A percentile compares a stretch with the other conserved stretches of the same genome.
Conservation (phyloP, 495 filamentous ascomycete species). For the Clohesyomyces aquaticus region DNA sequence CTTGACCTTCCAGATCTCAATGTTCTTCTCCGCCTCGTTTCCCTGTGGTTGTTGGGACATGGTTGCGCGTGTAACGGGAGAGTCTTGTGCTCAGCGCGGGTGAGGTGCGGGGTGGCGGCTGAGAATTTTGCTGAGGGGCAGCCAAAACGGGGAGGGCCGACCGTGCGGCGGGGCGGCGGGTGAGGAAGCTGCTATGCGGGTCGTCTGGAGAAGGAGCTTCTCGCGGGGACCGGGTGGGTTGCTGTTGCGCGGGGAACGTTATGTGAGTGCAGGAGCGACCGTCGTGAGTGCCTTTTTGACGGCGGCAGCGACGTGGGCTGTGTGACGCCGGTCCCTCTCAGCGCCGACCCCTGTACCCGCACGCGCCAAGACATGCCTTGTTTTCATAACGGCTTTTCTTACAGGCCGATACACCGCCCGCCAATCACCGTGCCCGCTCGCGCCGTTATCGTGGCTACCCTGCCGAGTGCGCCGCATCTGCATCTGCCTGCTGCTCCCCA, state of each 20-base stretch:
- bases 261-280: background rate
- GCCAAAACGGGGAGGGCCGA: conserved; percentile 17
- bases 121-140: conserved; percentile 32
- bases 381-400: background rate
- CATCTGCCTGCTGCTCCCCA: background rate
- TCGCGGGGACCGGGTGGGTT: too few species aligned
- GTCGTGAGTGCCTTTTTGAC: background rate
- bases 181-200: conserved; percentile 8
- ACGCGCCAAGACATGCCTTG: background rate
- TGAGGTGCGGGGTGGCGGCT: conserved; percentile 8
- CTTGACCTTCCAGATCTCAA: conserved; percentile 92
- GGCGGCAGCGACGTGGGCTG: background rate
- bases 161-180: conserved; percentile 19
- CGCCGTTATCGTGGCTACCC: conserved; percentile 4
- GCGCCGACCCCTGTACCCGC: background rate
- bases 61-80: conserved; percentile 54
- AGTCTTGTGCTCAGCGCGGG: conserved; percentile 1
- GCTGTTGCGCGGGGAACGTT: background rate
- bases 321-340: background rate
- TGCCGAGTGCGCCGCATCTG: background rate
- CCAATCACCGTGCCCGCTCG: background rate
- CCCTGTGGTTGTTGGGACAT: conserved; percentile 87
- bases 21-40: conserved; percentile 97
- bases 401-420: background rate
- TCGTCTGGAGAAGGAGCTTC: background rate